Conservation (phyloP, 495 filamentous ascomycete species). For the Amniculicola lignicola region DNA sequence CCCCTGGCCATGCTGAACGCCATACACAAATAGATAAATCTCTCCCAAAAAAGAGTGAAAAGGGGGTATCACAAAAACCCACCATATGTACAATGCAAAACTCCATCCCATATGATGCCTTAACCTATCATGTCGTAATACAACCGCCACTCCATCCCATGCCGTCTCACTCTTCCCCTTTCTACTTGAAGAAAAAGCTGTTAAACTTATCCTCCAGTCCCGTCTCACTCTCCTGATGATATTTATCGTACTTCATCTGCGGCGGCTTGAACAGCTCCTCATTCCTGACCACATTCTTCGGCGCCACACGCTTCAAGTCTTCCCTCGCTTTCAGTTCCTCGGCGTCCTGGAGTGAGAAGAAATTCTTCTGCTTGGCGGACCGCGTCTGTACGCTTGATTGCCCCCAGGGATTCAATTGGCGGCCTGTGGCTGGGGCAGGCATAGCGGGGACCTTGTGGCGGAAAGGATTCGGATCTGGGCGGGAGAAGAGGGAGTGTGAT, state of each 20-base stretch:
- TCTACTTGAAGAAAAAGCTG: slow-evolving; percentile 3
- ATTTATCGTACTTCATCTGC: slow-evolving; percentile 16
- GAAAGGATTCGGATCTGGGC: slow-evolving; percentile 18
- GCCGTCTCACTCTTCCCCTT: background rate
- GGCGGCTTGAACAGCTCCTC: slow-evolving; percentile 15
- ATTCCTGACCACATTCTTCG: slow-evolving; percentile 6
- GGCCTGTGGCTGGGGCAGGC: background rate
- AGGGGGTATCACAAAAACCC: too few species aligned
- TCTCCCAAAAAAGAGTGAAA: too few species aligned
- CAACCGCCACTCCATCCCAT: background rate
- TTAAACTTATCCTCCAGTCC: slow-evolving; percentile 25
- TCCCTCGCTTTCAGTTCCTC: background rate
- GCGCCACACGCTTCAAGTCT: background rate
- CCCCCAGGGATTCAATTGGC: background rate
- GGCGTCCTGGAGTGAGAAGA: background rate
- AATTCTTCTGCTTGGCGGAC: too few species aligned
- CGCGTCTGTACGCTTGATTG: too few species aligned
- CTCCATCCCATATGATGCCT: too few species aligned
- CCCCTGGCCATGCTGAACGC: too few species aligned
- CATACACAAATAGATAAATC: too few species aligned
- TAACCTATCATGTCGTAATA: too few species aligned
- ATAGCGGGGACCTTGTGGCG: slow-evolving; percentile 9
- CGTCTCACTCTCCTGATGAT: slow-evolving; percentile 5
- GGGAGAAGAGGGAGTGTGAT: slow-evolving; percentile 13
- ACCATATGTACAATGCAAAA: too few species aligned